A percentile compares a stretch with the other conserved stretches of the same genome.
phyloP scores from a whole-genome alignment of 2,329 filamentous ascomycete genomes.

The Trichocomaceae sp. region DNA sequence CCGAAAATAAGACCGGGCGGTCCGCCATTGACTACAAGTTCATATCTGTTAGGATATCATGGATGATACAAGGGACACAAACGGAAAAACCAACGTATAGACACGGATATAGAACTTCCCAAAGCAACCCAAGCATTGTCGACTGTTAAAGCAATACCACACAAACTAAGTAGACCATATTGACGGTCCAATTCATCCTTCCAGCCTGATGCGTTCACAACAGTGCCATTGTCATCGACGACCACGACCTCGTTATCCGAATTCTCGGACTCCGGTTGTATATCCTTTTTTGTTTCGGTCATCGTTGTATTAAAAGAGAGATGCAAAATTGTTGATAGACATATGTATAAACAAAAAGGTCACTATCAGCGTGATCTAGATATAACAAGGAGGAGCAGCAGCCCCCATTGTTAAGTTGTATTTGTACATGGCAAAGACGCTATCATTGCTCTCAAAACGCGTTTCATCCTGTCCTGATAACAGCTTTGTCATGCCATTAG shows the following conservation, averaged over 20 bases:
- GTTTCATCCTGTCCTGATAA: background rate
- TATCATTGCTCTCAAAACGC: background rate
- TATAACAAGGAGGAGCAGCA: background rate
- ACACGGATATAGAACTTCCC: conserved; percentile 14
- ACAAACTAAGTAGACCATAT: conserved; percentile 13
- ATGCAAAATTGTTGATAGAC: background rate
- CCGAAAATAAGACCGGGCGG: conserved; percentile 45
- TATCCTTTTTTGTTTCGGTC: background rate
- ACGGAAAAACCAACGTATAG: conserved; percentile 27
- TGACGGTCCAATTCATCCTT: conserved; percentile 12
- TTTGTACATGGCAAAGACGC: background rate
- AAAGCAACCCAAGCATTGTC: conserved; percentile 15
- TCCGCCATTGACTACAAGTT: conserved; percentile 35
- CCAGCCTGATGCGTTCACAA: conserved; percentile 13
- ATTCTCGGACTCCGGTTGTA: background rate
- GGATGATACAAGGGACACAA: background rate
- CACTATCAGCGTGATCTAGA: background rate
- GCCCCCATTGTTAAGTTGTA: background rate
- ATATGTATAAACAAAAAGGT: background rate
- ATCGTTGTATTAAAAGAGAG: background rate
- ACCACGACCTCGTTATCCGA: conserved; percentile 12
- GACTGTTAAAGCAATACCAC: conserved; percentile 14
- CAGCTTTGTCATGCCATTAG: background rate
- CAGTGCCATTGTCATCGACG: conserved; percentile 5
- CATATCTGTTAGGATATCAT: background rate